Evolutionary conservation across 1,139 yeast genomes (phyloP).

Genomic region (Keqinozyma sinolaborantium): DNA sequence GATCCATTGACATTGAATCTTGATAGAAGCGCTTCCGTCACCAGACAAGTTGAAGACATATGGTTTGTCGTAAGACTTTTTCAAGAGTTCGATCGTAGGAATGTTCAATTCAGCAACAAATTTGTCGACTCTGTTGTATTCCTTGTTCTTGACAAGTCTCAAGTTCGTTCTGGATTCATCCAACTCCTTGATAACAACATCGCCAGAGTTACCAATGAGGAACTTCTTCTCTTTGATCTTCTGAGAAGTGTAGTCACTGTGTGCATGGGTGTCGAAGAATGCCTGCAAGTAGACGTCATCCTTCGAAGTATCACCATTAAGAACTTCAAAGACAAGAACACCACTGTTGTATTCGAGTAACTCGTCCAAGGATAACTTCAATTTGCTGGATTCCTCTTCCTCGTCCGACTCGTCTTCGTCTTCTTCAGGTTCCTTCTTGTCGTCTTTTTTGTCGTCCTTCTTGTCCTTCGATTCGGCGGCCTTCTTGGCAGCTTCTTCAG

Average conservation of each 20-base stretch:
- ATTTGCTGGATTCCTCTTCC: slow-evolving; percentile 38
- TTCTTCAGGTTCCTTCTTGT: slow-evolving; percentile 16
- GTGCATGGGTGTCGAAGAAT: slow-evolving; percentile 71
- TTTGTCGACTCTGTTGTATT: slow-evolving; percentile 54
- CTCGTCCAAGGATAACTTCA: slow-evolving; percentile 61
- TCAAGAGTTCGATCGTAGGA: slow-evolving; percentile 66
- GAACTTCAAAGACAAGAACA: slow-evolving; percentile 64
- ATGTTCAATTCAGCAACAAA: slow-evolving; percentile 60
- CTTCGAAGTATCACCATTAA: slow-evolving; percentile 53
- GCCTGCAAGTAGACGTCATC: slow-evolving; percentile 64
- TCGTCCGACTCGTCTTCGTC: slow-evolving; percentile 37
- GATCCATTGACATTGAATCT: slow-evolving; percentile 70
- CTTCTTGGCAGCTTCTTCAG: slow-evolving; percentile 23
- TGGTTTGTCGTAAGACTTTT: slow-evolving; percentile 62
- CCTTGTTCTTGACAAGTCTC: slow-evolving; percentile 54
- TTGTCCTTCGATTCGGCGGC: slow-evolving; percentile 11
- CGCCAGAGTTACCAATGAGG: slow-evolving; percentile 62
- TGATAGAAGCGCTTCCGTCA: slow-evolving; percentile 43
- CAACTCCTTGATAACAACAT: slow-evolving; percentile 68
- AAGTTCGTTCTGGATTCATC: slow-evolving; percentile 68
- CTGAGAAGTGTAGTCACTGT: slow-evolving; percentile 55
- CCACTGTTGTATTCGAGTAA: slow-evolving; percentile 67
- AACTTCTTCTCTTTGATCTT: slow-evolving; percentile 34
- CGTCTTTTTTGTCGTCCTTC: slow-evolving; percentile 17
- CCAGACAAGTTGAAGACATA: slow-evolving; percentile 47